phyloP scores from a whole-genome alignment of 2,329 filamentous ascomycete species.

The Trichoderma endophyticum region DNA sequence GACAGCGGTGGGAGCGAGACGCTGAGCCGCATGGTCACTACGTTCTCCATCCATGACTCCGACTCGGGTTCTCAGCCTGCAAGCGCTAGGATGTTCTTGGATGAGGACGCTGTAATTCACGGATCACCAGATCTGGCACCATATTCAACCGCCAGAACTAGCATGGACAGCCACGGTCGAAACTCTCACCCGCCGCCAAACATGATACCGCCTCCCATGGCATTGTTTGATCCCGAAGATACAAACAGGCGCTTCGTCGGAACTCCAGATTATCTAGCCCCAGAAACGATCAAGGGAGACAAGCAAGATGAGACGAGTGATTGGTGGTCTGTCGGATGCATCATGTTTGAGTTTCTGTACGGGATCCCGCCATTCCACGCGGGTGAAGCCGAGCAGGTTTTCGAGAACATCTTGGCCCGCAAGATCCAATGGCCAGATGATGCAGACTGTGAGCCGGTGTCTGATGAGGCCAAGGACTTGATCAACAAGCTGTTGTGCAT shows the following conservation, averaged over 20 bases:
- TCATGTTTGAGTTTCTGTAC: slow-evolving; percentile 93
- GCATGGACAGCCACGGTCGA: slow-evolving; percentile 34
- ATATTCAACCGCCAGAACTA: slow-evolving; percentile 29
- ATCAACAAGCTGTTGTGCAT: slow-evolving; percentile 90
- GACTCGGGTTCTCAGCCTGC: slow-evolving; percentile 42
- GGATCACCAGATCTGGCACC: slow-evolving; percentile 74
- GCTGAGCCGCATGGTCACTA: slow-evolving; percentile 76
- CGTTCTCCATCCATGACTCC: slow-evolving; percentile 69
- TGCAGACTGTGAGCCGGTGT: slow-evolving; percentile 68
- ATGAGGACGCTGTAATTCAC: slow-evolving; percentile 72
- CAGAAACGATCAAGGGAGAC: slow-evolving; percentile 92
- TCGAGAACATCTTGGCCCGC: slow-evolving; percentile 90
- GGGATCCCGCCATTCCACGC: slow-evolving; percentile 94
- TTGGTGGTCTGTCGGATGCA: slow-evolving; percentile 99
- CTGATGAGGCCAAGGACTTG: slow-evolving; percentile 84
- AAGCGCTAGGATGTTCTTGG: slow-evolving; percentile 59
- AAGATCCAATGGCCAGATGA: slow-evolving; percentile 91
- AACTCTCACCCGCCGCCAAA: slow-evolving; percentile 47
- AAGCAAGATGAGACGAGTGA: slow-evolving; percentile 97
- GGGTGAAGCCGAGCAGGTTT: slow-evolving; percentile 84
- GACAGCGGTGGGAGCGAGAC: slow-evolving; percentile 91
- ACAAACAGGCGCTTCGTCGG: slow-evolving; percentile 91
- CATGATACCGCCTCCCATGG: slow-evolving; percentile 89
- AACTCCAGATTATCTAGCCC: slow-evolving; percentile 93
- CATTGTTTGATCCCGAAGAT: slow-evolving; percentile 92